These are phyloP conservation scores for Phytophthora pseudosyringae DNA, from an alignment of 352 stramenopile genomes.

Conservation along the genomic window DNA sequence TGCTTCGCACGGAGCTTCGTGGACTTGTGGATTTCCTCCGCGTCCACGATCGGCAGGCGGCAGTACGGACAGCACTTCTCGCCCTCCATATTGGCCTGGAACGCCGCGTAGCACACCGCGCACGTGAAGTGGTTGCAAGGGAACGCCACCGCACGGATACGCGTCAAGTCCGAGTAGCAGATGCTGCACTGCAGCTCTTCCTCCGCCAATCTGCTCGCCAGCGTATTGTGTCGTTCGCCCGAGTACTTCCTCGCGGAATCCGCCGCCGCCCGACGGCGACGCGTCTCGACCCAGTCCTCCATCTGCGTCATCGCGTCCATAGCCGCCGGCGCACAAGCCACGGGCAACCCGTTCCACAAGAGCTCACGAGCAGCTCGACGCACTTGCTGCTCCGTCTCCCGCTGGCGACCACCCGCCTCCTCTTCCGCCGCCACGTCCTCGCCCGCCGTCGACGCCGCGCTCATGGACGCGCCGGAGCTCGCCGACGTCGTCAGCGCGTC, in stretches of 20 bases:
- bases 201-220: slow-evolving; percentile 60
- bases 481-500: slow-evolving; percentile 59
- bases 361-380: slow-evolving; percentile 40
- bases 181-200: slow-evolving; percentile 80
- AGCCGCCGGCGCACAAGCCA: slow-evolving; percentile 33
- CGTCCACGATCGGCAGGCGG: slow-evolving; percentile 40
- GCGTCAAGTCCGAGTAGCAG: slow-evolving; percentile 71
- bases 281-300: slow-evolving; percentile 58
- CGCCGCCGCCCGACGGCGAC: slow-evolving; percentile 34
- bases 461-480: slow-evolving; percentile 9
- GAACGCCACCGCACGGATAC: slow-evolving; percentile 62
- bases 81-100: slow-evolving; percentile 53
- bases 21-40: slow-evolving; percentile 58
- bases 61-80: slow-evolving; percentile 77
- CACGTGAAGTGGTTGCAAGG: slow-evolving; percentile 73
- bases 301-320: slow-evolving; percentile 50
- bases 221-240: slow-evolving; percentile 51
- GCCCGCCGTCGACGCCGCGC: neutral
- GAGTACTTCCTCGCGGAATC: slow-evolving; percentile 54
- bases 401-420: slow-evolving; percentile 7
- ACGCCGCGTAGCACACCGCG: slow-evolving; percentile 57
- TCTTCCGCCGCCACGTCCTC: slow-evolving; percentile 27
- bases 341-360: slow-evolving; percentile 50
- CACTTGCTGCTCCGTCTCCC: slow-evolving; percentile 29
- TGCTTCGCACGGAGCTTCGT: slow-evolving; percentile 52